Conservation (phyloP, 73 alveolate species). For the Stentor coeruleus region DNA sequence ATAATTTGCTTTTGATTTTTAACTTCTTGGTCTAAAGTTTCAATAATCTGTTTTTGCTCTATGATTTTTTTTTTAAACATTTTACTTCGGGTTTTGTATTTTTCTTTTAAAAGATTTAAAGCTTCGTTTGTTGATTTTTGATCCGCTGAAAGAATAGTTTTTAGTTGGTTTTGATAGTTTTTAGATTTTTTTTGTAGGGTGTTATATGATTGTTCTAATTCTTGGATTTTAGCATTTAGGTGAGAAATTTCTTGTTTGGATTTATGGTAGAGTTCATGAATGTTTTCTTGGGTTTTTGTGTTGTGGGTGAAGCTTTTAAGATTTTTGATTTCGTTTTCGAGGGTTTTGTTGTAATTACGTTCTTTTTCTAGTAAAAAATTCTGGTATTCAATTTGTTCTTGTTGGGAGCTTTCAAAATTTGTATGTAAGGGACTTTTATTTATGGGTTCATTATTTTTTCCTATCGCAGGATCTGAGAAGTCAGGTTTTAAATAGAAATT, state of each 20-base stretch:
- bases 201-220: neutral
- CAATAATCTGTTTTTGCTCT: slow-evolving; percentile 15
- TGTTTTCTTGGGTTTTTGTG: neutral
- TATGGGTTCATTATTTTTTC: neutral
- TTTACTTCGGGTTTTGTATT: slow-evolving; percentile 22
- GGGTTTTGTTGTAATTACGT: neutral
- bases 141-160: neutral
- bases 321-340: slow-evolving; percentile 2
- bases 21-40: slow-evolving; percentile 19
- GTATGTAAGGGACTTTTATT: neutral
- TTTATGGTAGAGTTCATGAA: neutral
- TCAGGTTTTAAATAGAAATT: neutral
- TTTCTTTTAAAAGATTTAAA: neutral
- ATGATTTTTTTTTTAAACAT: slow-evolving; percentile 13
- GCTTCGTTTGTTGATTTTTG: slow-evolving; percentile 22
- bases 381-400: neutral
- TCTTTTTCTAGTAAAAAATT: neutral
- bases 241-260: neutral
- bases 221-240: neutral
- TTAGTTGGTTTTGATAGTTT: neutral
- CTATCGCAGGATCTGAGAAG: slow-evolving; percentile 5
- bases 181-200: neutral
- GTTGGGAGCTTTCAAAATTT: neutral
- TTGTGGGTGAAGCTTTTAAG: too few relatives aligned
- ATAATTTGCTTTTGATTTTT: neutral